These are phyloP conservation scores for Taxillus chinensis DNA, from an alignment of 164 flowering plant genomes.

Conservation along the genomic window DNA sequence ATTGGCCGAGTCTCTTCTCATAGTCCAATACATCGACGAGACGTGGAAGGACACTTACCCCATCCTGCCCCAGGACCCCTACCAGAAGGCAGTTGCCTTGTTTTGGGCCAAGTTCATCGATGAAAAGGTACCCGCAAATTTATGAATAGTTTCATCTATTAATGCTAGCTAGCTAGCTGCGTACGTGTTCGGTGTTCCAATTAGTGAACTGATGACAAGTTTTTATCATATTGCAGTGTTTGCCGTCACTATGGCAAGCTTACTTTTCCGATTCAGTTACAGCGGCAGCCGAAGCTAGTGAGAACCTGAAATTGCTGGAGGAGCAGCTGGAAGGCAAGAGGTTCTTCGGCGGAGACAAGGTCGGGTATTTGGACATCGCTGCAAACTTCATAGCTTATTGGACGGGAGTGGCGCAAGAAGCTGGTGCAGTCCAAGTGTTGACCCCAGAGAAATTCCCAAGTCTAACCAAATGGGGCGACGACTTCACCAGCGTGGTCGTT, in stretches of 20 bases:
- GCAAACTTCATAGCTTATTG: not conserved
- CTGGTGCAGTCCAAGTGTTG: conserved; percentile 16
- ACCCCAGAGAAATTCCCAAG: conserved; percentile 30
- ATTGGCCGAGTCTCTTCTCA: conserved; percentile 6
- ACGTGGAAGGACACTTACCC: not conserved
- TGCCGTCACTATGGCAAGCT: conserved; percentile 1
- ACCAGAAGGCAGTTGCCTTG: conserved; percentile 10
- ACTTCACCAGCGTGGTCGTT: conserved; percentile 9
- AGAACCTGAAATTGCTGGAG: not conserved
- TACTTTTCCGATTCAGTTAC: conserved; percentile 5
- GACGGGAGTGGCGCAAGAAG: conserved; percentile 15
- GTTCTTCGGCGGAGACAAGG: conserved; percentile 1
- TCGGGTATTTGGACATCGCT: not conserved
- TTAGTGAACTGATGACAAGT: not conserved
- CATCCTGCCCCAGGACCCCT: conserved; percentile 13
- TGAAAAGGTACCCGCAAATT: conserved; percentile 12
- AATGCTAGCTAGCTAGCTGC: not conserved
- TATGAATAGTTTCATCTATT: not conserved
- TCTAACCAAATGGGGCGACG: conserved; percentile 26
- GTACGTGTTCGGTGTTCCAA: not conserved
- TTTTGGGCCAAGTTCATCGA: conserved; percentile 19
- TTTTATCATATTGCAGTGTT: conserved; percentile 1
- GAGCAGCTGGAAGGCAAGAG: not conserved
- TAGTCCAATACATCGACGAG: conserved; percentile 1
- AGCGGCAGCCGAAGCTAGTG: conserved; percentile 2